These are phyloP conservation scores for Theobroma grandiflorum DNA, from an alignment of 441 rosid species.

Conservation along the genomic window DNA sequence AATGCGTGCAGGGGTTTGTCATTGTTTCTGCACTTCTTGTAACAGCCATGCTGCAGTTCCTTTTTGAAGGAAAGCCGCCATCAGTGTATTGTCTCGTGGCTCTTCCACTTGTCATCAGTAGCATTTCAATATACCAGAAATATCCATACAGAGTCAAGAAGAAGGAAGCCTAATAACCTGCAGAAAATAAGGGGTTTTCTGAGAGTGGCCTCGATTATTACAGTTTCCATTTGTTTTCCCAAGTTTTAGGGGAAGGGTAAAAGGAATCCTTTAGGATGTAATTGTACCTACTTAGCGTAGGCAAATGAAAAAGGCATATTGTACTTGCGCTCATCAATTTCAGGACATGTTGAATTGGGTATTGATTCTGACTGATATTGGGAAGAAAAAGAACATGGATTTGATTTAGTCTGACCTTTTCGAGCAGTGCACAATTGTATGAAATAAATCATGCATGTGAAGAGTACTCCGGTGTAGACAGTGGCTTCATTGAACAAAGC, in stretches of 20 bases:
- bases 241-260: conserved; percentile 21
- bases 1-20: conserved; percentile 83
- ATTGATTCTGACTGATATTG: conserved; percentile 16
- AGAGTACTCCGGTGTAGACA: neutral
- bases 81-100: conserved; percentile 75
- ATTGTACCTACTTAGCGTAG: neutral
- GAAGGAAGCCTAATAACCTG: conserved; percentile 63
- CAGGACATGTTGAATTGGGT: conserved; percentile 4
- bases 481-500: neutral
- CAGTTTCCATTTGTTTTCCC: conserved; percentile 14
- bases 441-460: conserved; percentile 10
- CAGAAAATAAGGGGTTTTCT: neutral
- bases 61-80: conserved; percentile 93
- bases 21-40: conserved; percentile 96
- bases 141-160: conserved; percentile 73
- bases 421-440: neutral
- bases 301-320: conserved; percentile 12
- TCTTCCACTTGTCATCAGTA: conserved; percentile 82
- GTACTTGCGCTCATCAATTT: conserved; percentile 13
- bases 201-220: neutral
- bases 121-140: conserved; percentile 91
- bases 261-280: neutral
- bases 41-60: conserved; percentile 87
- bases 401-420: neutral
- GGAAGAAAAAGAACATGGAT: neutral